A percentile compares a stretch with the other conserved stretches of the same genome.
Evolutionary conservation across 2,329 filamentous ascomycete species (phyloP).

Genomic region (Cordyceps cateniannulata): DNA sequence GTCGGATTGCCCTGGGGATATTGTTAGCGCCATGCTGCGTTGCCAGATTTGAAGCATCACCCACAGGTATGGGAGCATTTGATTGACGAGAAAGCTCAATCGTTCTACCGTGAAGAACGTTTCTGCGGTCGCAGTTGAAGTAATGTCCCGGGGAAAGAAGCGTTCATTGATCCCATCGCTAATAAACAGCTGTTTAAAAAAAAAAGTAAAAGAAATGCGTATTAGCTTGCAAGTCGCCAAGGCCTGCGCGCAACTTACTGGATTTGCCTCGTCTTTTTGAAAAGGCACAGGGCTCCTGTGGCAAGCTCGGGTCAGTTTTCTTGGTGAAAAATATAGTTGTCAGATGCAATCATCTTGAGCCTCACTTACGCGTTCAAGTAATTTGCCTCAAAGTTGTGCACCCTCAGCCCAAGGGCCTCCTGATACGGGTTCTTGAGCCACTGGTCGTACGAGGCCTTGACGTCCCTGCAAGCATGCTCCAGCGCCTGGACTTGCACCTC

Average conservation of each 20-base stretch:
- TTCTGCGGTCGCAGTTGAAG: not conserved
- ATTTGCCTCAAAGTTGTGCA: not conserved
- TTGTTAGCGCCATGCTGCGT: not conserved
- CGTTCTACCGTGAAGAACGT: not conserved
- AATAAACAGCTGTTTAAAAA: not conserved
- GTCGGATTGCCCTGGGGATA: slow-evolving; percentile 4
- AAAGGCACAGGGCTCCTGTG: not conserved
- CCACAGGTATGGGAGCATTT: not conserved
- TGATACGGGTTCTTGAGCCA: slow-evolving; percentile 9
- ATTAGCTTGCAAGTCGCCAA: not conserved
- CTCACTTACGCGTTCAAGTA: not conserved
- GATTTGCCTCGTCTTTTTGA: not conserved
- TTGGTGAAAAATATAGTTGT: no score
- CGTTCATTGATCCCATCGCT: not conserved
- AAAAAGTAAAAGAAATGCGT: no score
- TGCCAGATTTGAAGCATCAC: not conserved
- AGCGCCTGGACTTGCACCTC: not conserved
- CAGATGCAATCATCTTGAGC: no score
- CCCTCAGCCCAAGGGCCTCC: not conserved
- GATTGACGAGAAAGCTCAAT: not conserved
- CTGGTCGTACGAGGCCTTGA: slow-evolving; percentile 8
- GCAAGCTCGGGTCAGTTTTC: no score
- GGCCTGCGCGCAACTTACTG: not conserved
- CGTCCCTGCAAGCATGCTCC: not conserved
- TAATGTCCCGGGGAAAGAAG: not conserved